Conservation (phyloP, 805 yeast genomes). For the Candida quercuum region DNA sequence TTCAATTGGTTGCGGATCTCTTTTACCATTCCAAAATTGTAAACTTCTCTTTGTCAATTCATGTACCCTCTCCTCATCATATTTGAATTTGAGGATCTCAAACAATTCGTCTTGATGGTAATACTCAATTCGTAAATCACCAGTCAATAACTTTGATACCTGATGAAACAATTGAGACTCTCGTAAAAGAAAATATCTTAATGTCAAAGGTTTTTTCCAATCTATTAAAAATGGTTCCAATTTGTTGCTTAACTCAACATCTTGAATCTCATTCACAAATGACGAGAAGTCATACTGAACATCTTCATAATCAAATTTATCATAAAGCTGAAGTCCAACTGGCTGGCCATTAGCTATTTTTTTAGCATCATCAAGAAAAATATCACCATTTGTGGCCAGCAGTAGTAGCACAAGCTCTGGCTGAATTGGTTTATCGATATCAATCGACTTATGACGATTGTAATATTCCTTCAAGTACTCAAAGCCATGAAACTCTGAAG, state of each 20-base stretch:
- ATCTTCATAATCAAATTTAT: conserved; percentile 14
- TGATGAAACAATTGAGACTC: conserved; percentile 40
- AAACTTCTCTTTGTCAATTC: conserved; percentile 30
- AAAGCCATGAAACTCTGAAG: conserved; percentile 20
- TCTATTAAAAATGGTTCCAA: conserved; percentile 24
- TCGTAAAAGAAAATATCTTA: conserved; percentile 51
- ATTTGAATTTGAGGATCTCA: conserved; percentile 34
- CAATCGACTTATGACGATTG: conserved; percentile 34
- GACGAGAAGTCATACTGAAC: conserved; percentile 14
- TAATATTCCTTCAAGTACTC: conserved; percentile 41
- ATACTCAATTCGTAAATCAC: conserved; percentile 45
- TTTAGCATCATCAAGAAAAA: conserved; percentile 22
- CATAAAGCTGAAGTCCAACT: conserved; percentile 38
- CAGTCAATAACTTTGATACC: conserved; percentile 30
- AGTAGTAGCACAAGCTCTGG: conserved; percentile 34
- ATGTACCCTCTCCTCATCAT: conserved; percentile 27
- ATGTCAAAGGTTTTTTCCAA: conserved; percentile 55
- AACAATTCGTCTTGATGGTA: conserved; percentile 41
- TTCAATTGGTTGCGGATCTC: conserved; percentile 41
- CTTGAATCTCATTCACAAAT: conserved; percentile 14
- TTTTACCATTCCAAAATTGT: conserved; percentile 54
- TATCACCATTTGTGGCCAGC: conserved; percentile 36
- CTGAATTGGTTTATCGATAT: conserved; percentile 43
- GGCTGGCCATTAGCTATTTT: conserved; percentile 38
- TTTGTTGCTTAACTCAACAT: not conserved